Evolutionary conservation across 78 protist genomes (phyloP).

Genomic region (Cavenderia fasciculata): DNA sequence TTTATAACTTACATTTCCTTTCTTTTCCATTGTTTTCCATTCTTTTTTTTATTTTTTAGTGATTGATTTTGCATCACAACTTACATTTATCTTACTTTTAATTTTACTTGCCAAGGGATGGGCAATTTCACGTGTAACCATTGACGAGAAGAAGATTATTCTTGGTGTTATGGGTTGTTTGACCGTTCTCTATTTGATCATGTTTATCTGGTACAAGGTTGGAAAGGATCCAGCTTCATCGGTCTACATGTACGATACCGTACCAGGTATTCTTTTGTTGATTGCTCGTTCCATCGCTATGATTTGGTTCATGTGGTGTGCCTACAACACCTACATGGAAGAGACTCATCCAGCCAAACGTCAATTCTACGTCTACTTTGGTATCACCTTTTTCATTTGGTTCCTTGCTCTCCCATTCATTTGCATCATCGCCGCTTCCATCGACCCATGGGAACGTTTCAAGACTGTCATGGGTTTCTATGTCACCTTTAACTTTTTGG

Average conservation of each 20-base stretch:
- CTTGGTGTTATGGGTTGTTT: constrained; percentile 54
- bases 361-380: constrained; percentile 57
- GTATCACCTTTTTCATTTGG: constrained; percentile 66
- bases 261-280: constrained; percentile 75
- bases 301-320: constrained; percentile 82
- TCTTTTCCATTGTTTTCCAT: background rate
- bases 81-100: constrained; percentile 59
- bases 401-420: constrained; percentile 68
- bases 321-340: constrained; percentile 61
- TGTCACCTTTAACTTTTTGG: constrained; percentile 60
- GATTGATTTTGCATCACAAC: constrained; percentile 67
- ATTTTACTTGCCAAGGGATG: constrained; percentile 76
- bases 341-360: constrained; percentile 82
- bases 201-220: constrained; percentile 72
- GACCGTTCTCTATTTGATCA: constrained; percentile 57
- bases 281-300: constrained; percentile 46
- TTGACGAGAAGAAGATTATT: constrained; percentile 62
- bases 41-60: background rate
- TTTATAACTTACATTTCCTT: too few relatives aligned
- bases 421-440: constrained; percentile 66
- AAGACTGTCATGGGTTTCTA: constrained; percentile 75
- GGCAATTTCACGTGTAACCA: constrained; percentile 65
- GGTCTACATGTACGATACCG: constrained; percentile 79
- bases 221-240: constrained; percentile 56
- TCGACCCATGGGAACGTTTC: constrained; percentile 61